These are phyloP conservation scores for Fusarium burgessii DNA, from an alignment of 2,329 filamentous ascomycete genomes.

Conservation along the genomic window DNA sequence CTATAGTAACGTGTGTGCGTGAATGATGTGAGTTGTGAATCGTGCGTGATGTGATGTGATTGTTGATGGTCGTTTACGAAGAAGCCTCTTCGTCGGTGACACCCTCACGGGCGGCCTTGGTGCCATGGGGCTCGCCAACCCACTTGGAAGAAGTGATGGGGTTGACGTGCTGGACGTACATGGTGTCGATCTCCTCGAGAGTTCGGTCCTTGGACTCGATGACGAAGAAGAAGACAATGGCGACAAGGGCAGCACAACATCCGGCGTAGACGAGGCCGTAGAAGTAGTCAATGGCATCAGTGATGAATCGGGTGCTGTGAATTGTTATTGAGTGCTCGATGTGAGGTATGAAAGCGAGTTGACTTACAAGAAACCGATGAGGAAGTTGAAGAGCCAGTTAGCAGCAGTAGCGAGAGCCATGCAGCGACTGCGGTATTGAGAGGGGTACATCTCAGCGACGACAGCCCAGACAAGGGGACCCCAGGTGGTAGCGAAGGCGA, in stretches of 20 bases:
- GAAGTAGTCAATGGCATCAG: slow-evolving; percentile 74
- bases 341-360: rapidly evolving
- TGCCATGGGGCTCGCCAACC: slow-evolving; percentile 20
- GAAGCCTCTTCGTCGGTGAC: slow-evolving; percentile 38
- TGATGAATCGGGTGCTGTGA: slow-evolving; percentile 75
- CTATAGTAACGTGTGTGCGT: slow-evolving; percentile 3
- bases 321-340: slow-evolving; percentile 35
- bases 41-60: background rate
- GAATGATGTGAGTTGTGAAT: background rate
- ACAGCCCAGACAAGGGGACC: slow-evolving; percentile 76
- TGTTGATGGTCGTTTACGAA: slow-evolving; percentile 17
- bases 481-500: slow-evolving; percentile 76
- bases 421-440: slow-evolving; percentile 64
- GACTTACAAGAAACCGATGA: slow-evolving; percentile 61
- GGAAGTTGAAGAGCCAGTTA: slow-evolving; percentile 76
- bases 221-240: slow-evolving; percentile 80
- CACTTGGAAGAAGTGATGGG: slow-evolving; percentile 59
- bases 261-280: slow-evolving; percentile 80
- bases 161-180: slow-evolving; percentile 71
- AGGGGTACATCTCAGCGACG: slow-evolving; percentile 73
- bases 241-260: slow-evolving; percentile 71
- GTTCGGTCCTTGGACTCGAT: slow-evolving; percentile 78
- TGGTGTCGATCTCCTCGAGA: slow-evolving; percentile 81
- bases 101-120: slow-evolving; percentile 26
- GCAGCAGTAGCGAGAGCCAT: slow-evolving; percentile 68